Evolutionary conservation across 2,329 filamentous ascomycete genomes (phyloP).

Genomic region (Fusarium abutilonis): DNA sequence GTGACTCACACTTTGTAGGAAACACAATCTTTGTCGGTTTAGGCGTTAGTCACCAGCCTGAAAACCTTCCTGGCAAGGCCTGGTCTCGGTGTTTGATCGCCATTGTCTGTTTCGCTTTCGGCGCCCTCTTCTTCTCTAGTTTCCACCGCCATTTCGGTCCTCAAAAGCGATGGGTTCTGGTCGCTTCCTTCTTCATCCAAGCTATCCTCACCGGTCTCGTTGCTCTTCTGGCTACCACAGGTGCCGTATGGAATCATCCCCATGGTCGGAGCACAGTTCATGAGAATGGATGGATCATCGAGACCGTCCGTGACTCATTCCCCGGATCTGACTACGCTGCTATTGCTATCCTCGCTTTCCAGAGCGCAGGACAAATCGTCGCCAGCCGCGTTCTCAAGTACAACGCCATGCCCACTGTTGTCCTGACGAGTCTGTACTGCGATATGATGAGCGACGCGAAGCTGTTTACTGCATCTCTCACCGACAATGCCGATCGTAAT

Average conservation of each 20-base stretch:
- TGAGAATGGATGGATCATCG: constrained; percentile 35
- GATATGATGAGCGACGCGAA: constrained; percentile 44
- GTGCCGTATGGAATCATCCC: constrained; percentile 37
- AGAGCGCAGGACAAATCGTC: constrained; percentile 44
- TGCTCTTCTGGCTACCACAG: constrained; percentile 40
- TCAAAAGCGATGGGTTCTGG: constrained; percentile 44
- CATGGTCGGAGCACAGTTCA: constrained; percentile 28
- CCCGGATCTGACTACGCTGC: constrained; percentile 40
- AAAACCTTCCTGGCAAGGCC: constrained; percentile 41
- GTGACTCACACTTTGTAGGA: constrained; percentile 21
- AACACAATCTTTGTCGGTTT: constrained; percentile 45
- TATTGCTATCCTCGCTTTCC: constrained; percentile 42
- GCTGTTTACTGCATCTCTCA: constrained; percentile 40
- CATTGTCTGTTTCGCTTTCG: constrained; percentile 41
- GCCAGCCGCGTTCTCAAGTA: constrained; percentile 43
- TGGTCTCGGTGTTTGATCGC: constrained; percentile 46
- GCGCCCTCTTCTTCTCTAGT: constrained; percentile 44
- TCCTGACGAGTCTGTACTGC: constrained; percentile 44
- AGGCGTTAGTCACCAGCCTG: constrained; percentile 42
- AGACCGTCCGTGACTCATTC: constrained; percentile 38
- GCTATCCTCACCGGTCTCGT: constrained; percentile 40
- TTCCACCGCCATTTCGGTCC: constrained; percentile 43
- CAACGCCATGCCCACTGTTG: constrained; percentile 43
- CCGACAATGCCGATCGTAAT: constrained; percentile 42
- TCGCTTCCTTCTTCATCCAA: constrained; percentile 39